phyloP scores from a whole-genome alignment of 352 stramenopile species.

The Pythium grandisporangium region DNA sequence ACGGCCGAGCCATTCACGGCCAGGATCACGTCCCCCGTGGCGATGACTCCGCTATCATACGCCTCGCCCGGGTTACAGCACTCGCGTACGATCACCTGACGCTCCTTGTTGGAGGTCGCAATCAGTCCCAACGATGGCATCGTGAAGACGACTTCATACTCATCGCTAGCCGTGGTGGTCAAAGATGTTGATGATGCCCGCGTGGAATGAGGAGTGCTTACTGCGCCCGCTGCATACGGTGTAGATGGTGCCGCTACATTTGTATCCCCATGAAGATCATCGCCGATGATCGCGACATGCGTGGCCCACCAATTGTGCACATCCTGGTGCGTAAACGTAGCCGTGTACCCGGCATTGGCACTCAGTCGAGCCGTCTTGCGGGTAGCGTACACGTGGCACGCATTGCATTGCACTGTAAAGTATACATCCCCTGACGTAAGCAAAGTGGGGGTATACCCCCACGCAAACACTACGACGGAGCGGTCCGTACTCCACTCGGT shows the following conservation, averaged over 20 bases:
- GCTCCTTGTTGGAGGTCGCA: conserved; percentile 46
- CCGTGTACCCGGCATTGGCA: conserved; percentile 70
- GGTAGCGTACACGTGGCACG: conserved; percentile 73
- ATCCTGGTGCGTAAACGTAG: conserved; percentile 79
- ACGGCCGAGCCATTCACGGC: conserved; percentile 60
- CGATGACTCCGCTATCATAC: conserved; percentile 38
- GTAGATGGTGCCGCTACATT: conserved; percentile 4
- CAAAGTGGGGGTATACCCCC: conserved; percentile 77
- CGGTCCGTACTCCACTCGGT: conserved; percentile 59
- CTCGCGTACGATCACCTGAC: conserved; percentile 61
- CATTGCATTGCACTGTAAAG: conserved; percentile 77
- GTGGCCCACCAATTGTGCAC: conserved; percentile 72
- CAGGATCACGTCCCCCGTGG: conserved; percentile 55
- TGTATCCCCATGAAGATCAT: conserved; percentile 54
- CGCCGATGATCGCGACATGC: conserved; percentile 71
- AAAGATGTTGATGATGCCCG: neutral
- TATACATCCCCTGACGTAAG: conserved; percentile 79
- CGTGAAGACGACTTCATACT: conserved; percentile 72
- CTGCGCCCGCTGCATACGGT: conserved; percentile 4
- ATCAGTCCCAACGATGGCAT: conserved; percentile 49
- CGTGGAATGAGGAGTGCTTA: neutral
- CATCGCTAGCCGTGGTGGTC: conserved; percentile 18
- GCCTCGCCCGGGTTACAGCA: conserved; percentile 35
- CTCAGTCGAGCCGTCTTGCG: conserved; percentile 67
- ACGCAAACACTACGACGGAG: conserved; percentile 68